A percentile compares a stretch with the other conserved stretches of the same genome.
These are phyloP conservation scores for Cylindricascospora bacillispora DNA, from an alignment of 1,139 yeast genomes.

Conservation along the genomic window DNA sequence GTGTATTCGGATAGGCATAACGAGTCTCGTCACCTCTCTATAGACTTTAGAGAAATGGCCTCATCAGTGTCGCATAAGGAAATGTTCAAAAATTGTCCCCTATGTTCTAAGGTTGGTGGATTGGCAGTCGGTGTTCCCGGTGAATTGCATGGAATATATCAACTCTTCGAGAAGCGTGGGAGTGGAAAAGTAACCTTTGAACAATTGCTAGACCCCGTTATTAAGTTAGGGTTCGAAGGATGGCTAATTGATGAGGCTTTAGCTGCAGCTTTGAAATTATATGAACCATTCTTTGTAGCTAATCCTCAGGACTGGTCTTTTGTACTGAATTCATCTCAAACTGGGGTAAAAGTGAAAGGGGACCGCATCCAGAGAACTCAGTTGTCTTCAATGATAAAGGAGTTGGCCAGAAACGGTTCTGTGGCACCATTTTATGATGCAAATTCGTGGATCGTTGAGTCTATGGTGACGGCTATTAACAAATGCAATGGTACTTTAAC, in stretches of 20 bases:
- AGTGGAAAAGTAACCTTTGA: conserved; percentile 62
- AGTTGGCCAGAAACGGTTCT: conserved; percentile 64
- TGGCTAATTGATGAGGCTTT: conserved; percentile 46
- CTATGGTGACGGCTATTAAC: conserved; percentile 36
- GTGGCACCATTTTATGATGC: conserved; percentile 75
- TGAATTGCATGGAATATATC: conserved; percentile 69
- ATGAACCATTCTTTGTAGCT: conserved; percentile 26
- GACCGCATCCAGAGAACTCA: conserved; percentile 47
- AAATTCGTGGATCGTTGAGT: conserved; percentile 52
- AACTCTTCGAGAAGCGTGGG: conserved; percentile 46
- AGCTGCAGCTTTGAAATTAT: conserved; percentile 30
- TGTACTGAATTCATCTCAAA: conserved; percentile 28
- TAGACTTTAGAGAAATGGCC: conserved; percentile 85
- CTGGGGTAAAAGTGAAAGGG: conserved; percentile 35
- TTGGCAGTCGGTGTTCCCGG: conserved; percentile 83
- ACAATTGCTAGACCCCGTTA: conserved; percentile 66
- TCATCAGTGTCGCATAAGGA: conserved; percentile 48
- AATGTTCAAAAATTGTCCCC: conserved; percentile 46
- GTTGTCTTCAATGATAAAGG: conserved; percentile 52
- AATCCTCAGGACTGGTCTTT: conserved; percentile 41
- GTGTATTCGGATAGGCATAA: conserved; percentile 36
- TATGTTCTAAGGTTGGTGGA: conserved; percentile 61
- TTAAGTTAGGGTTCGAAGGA: conserved; percentile 53
- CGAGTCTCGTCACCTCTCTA: conserved; percentile 25
- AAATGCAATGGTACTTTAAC: conserved; percentile 50